Conservation (phyloP, 2,329 filamentous ascomycete species). For the Colletotrichum brevisporum region DNA sequence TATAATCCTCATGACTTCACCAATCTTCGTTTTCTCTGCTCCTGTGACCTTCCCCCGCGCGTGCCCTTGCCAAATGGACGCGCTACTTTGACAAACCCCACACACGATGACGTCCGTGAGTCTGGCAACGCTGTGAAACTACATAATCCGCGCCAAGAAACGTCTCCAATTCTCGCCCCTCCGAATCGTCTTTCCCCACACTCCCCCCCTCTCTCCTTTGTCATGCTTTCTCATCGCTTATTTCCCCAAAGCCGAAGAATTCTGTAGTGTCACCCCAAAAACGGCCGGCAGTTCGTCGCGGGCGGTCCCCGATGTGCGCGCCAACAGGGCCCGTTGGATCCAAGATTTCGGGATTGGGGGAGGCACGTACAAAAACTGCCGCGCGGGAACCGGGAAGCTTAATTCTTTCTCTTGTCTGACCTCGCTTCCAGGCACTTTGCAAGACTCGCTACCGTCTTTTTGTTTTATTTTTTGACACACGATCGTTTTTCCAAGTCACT, state of each 20-base stretch:
- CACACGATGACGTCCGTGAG: conserved; percentile 22
- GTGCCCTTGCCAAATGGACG: background rate
- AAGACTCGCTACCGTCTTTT: background rate
- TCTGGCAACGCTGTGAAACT: background rate
- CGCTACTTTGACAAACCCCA: conserved; percentile 11
- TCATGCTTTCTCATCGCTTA: conserved; percentile 41
- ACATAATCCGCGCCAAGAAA: background rate
- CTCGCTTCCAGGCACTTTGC: background rate
- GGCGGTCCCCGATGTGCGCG: background rate
- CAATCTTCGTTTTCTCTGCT: no score
- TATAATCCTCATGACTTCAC: no score
- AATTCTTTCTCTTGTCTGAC: background rate
- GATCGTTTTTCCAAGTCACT: background rate
- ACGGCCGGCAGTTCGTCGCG: conserved; percentile 25
- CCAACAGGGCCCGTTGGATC: background rate
- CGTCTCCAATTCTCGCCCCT: conserved; percentile 17
- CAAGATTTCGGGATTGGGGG: background rate
- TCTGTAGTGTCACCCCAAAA: background rate
- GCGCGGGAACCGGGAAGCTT: background rate
- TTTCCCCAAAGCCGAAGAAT: conserved; percentile 18
- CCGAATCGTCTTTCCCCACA: conserved; percentile 13
- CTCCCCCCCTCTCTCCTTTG: conserved; percentile 8
- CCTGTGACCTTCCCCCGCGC: background rate
- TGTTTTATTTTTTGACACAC: background rate
- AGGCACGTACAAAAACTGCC: background rate